These are phyloP conservation scores for Sphaerulina vaccinii DNA, from an alignment of 2,329 filamentous ascomycete species.

Conservation along the genomic window DNA sequence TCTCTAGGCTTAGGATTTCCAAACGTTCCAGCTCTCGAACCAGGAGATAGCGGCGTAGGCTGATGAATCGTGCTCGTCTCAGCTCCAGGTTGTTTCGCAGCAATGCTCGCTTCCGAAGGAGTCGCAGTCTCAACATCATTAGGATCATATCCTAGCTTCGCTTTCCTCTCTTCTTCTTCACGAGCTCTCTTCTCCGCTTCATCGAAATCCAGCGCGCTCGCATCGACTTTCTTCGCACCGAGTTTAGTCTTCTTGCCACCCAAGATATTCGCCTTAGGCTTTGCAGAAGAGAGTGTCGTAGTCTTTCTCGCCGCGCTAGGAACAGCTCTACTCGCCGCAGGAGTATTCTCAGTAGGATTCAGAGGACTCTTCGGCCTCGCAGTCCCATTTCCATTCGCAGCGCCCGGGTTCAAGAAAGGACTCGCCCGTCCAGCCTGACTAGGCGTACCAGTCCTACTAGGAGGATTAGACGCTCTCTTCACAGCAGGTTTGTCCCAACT, in stretches of 20 bases:
- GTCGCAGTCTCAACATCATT: slow-evolving; percentile 67
- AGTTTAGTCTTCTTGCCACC: slow-evolving; percentile 67
- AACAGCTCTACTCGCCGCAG: slow-evolving; percentile 68
- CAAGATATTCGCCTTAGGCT: slow-evolving; percentile 64
- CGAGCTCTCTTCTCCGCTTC: slow-evolving; percentile 96
- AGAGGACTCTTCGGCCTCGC: slow-evolving; percentile 84
- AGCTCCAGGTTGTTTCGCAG: slow-evolving; percentile 45
- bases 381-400: slow-evolving; percentile 57
- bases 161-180: slow-evolving; percentile 94
- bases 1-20: slow-evolving; percentile 45
- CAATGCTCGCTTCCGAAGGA: slow-evolving; percentile 43
- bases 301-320: slow-evolving; percentile 81
- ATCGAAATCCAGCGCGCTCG: slow-evolving; percentile 83
- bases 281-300: slow-evolving; percentile 57
- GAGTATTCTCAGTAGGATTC: slow-evolving; percentile 52
- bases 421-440: slow-evolving; percentile 72
- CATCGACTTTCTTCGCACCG: slow-evolving; percentile 70
- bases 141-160: slow-evolving; percentile 91
- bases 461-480: slow-evolving; percentile 90
- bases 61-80: slow-evolving; percentile 61
- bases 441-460: slow-evolving; percentile 85
- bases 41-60: slow-evolving; percentile 69
- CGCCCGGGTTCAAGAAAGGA: slow-evolving; percentile 77
- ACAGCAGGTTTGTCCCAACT: slow-evolving; percentile 98
- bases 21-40: slow-evolving; percentile 61